Percentiles rank a stretch among this genome's conserved stretches.
These are phyloP conservation scores for Hymenoscyphus infarciens DNA, from an alignment of 2,329 filamentous ascomycete genomes.

Conservation along the genomic window DNA sequence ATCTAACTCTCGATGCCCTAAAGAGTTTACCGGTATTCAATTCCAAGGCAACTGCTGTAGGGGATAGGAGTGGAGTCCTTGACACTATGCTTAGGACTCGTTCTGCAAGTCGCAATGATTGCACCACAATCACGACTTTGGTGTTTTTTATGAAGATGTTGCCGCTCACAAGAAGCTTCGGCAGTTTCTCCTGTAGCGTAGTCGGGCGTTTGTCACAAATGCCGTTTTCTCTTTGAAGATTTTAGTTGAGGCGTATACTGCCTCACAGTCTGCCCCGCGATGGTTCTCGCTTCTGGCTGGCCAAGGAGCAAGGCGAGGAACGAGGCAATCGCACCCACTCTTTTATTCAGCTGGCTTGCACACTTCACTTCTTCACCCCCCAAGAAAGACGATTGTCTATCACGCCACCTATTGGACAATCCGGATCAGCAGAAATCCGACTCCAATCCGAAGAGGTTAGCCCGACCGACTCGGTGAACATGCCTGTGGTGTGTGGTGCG, in stretches of 20 bases:
- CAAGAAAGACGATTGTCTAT: not conserved
- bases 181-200: not conserved
- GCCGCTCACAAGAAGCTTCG: not conserved
- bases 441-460: not conserved
- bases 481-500: too few species aligned
- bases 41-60: not conserved
- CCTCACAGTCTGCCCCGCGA: not conserved
- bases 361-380: not conserved
- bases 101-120: not conserved
- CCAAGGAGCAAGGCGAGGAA: slow-evolving; percentile 1
- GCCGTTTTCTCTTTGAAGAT: not conserved
- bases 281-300: slow-evolving; percentile 1
- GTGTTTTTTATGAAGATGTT: not conserved
- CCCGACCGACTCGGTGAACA: not conserved
- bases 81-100: not conserved
- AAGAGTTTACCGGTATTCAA: not conserved
- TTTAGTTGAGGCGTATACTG: not conserved
- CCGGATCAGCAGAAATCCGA: not conserved
- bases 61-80: too few species aligned
- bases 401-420: slow-evolving; percentile 2
- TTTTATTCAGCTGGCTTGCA: not conserved
- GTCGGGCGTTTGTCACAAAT: not conserved
- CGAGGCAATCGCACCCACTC: slow-evolving; percentile 3
- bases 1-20: not conserved
- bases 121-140: not conserved